These are phyloP conservation scores for Beauveria sp. DNA, from an alignment of 2,329 filamentous ascomycete genomes.

Conservation along the genomic window DNA sequence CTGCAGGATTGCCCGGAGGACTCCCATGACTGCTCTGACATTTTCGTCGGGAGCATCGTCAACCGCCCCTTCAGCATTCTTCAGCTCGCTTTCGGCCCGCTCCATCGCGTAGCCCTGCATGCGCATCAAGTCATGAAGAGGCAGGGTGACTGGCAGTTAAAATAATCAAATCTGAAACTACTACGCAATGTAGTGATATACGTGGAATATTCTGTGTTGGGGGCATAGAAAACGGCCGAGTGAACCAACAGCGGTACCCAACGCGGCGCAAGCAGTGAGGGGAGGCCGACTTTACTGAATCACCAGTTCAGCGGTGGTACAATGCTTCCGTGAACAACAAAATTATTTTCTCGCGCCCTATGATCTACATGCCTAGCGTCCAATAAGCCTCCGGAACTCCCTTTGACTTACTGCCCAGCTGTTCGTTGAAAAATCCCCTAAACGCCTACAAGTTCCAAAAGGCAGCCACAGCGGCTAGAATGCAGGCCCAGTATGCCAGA, in stretches of 20 bases:
- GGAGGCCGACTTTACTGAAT: background rate
- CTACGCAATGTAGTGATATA: too few species aligned
- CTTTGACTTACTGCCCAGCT: too few species aligned
- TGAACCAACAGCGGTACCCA: background rate
- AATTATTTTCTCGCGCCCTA: background rate
- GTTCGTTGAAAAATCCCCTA: too few species aligned
- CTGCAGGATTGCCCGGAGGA: background rate
- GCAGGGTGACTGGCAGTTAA: too few species aligned
- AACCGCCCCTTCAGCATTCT: background rate
- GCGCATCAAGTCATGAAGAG: background rate
- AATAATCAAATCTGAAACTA: too few species aligned
- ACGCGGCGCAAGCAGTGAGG: slow-evolving; percentile 1
- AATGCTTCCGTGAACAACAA: background rate
- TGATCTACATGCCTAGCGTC: too few species aligned
- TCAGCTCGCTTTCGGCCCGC: background rate
- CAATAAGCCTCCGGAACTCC: too few species aligned
- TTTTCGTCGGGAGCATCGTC: background rate
- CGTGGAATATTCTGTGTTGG: too few species aligned
- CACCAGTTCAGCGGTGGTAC: background rate
- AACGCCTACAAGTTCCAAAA: background rate
- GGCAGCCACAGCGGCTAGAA: background rate
- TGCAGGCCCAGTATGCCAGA: background rate
- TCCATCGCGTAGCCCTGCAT: background rate
- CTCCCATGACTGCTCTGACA: background rate
- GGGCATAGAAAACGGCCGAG: background rate